phyloP scores from a whole-genome alignment of 2,329 filamentous ascomycete genomes.

The Chrysoporthe puriensis region DNA sequence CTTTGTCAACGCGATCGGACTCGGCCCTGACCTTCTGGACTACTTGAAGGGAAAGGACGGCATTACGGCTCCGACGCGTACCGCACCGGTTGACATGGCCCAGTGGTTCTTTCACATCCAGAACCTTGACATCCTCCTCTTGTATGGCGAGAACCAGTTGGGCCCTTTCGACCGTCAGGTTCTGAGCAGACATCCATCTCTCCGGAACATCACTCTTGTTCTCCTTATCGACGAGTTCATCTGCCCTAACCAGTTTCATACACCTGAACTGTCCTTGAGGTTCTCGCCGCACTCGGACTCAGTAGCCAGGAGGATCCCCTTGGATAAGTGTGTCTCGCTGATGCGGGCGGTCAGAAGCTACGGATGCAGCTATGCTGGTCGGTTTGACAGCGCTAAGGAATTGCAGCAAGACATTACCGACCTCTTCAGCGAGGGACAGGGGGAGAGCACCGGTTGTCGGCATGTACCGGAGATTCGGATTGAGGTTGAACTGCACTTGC shows the following conservation, averaged over 20 bases:
- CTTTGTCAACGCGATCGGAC: not conserved
- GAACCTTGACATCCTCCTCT: not conserved
- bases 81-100: not conserved
- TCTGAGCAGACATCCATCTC: not conserved
- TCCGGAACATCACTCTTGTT: not conserved
- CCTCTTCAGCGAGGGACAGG: not conserved
- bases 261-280: too few relatives aligned
- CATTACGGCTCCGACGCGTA: not conserved
- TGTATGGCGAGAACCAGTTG: not conserved
- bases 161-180: not conserved
- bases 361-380: not conserved
- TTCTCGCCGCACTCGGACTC: too few relatives aligned
- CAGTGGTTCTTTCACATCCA: slow-evolving; percentile 7
- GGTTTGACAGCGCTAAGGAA: not conserved
- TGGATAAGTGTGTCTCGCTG: not conserved
- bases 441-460: not conserved
- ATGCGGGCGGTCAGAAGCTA: not conserved
- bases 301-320: not conserved
- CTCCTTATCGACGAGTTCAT: not conserved
- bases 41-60: not conserved
- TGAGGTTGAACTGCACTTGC: not conserved
- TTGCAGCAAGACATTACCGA: not conserved
- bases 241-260: too few relatives aligned
- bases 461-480: not conserved
- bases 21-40: not conserved